Conservation (phyloP, 1,284 basidiomycete genomes). For the Austropuccinia psidii region DNA sequence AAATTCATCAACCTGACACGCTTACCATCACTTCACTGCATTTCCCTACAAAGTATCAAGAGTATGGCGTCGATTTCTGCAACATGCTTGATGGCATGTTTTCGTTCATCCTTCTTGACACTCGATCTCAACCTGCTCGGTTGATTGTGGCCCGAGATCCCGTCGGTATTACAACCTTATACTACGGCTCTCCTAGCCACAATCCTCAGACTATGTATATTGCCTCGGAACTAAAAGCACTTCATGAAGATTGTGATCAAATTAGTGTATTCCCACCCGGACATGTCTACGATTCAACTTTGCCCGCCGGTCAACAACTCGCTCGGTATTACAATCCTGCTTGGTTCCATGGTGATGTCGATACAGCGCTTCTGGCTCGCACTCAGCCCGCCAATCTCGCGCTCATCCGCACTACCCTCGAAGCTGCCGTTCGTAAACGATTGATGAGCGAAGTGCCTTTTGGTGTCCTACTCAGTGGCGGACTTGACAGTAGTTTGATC, state of each 20-base stretch:
- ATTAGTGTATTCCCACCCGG: conserved; percentile 96
- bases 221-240: conserved; percentile 89
- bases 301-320: conserved; percentile 60
- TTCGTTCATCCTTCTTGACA: conserved; percentile 92
- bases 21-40: not conserved
- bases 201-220: conserved; percentile 82
- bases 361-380: conserved; percentile 57
- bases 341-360: conserved; percentile 73
- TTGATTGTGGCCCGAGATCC: conserved; percentile 95
- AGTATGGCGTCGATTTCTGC: conserved; percentile 69
- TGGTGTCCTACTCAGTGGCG: conserved; percentile 90
- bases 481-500: conserved; percentile 91
- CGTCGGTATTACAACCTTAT: conserved; percentile 95
- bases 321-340: conserved; percentile 74
- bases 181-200: conserved; percentile 86
- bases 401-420: conserved; percentile 69
- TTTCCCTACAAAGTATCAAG: conserved; percentile 60
- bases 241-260: conserved; percentile 86
- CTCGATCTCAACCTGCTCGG: conserved; percentile 76
- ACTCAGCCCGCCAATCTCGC: conserved; percentile 62
- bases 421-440: conserved; percentile 86
- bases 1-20: not conserved
- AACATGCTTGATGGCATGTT: conserved; percentile 94
- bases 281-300: conserved; percentile 71
- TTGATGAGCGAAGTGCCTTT: conserved; percentile 99